Base-by-base conservation (phyloP, 176 grass and related monocot genomes). In the Metroxylon sagu region DNA sequence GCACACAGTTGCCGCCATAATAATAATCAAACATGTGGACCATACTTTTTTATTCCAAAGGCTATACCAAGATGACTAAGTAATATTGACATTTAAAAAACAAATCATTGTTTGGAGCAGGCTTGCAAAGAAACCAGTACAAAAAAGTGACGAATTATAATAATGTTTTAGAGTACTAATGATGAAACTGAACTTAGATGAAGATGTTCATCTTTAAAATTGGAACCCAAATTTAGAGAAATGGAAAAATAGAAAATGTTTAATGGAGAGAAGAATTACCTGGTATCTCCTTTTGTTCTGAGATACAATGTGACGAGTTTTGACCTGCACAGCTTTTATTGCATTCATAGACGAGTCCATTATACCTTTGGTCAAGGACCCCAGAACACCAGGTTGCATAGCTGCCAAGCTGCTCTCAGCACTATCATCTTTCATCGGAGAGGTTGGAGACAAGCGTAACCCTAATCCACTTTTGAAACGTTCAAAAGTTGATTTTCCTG, bases 211-310 rank as follows among this genome's bases (percentile, higher is more conserved):
- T 31, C 30, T 6, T 31, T 31, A 31, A 31, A 31, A 31, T 31
- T 31, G 5, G 5, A 31, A 31, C 30, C 5, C 1, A 1, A 31
- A 31, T 31, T 31, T 31, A 6, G 4, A 31, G 30, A 31, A 31
- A 31, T 7, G 30, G 30, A 31, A 31, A 31, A n/a, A n/a, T 7
- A 31, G 30, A 31, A 31, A 31, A 31, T 31, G 30, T 31, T 18
- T 5, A 14, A 27, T 15, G 7, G 7, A 26, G 10, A n/a, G 18
- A 16, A 54, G 5, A 54, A 5, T 54, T 54, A 67, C 65, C 65
- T 67, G 65, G 50, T 67, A 67, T 53, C 50, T 50, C n/a, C 31
- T 67, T 67, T 67, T 55, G 50, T 67, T 67, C 52, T 67, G 65
- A 19, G 27, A 53, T 30, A 51, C 65, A 67, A 67, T 67, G 15